Conservation (phyloP, 208 protist genomes). For the Spongospora subterranea region DNA sequence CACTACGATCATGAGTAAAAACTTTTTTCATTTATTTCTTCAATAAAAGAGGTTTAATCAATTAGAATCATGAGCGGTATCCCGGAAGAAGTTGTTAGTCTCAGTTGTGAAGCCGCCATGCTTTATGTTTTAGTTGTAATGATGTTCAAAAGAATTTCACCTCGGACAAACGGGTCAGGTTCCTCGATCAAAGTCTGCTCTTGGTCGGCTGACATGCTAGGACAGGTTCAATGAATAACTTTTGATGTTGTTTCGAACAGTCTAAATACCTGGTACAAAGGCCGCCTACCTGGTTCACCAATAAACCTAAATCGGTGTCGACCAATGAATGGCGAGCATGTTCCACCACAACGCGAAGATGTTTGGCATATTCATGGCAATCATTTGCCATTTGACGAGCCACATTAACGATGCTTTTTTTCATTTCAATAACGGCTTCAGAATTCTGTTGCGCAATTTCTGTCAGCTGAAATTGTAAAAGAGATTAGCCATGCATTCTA, state of each 20-base stretch:
- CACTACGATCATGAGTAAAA: no score
- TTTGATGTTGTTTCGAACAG: not conserved
- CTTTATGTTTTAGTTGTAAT: no score
- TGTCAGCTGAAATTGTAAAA: not conserved
- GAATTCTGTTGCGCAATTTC: not conserved
- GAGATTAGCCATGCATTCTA: not conserved
- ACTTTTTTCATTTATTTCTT: no score
- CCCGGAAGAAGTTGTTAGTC: no score
- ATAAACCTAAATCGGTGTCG: constrained; percentile 36
- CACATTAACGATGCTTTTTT: not conserved
- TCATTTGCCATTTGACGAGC: not conserved
- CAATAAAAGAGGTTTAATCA: no score
- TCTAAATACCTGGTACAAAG: not conserved
- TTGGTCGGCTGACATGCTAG: not conserved
- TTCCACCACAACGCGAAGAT: constrained; percentile 18
- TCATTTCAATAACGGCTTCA: not conserved
- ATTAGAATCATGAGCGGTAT: no score
- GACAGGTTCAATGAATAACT: not conserved
- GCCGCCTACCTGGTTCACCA: constrained; percentile 34
- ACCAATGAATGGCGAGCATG: not conserved
- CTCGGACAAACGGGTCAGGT: not conserved
- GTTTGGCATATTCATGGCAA: not conserved
- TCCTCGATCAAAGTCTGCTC: constrained; percentile 29
- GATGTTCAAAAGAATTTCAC: not conserved
- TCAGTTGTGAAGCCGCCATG: no score